Conservation (phyloP, 176 grass and related monocot species). For the Avena insularis region DNA sequence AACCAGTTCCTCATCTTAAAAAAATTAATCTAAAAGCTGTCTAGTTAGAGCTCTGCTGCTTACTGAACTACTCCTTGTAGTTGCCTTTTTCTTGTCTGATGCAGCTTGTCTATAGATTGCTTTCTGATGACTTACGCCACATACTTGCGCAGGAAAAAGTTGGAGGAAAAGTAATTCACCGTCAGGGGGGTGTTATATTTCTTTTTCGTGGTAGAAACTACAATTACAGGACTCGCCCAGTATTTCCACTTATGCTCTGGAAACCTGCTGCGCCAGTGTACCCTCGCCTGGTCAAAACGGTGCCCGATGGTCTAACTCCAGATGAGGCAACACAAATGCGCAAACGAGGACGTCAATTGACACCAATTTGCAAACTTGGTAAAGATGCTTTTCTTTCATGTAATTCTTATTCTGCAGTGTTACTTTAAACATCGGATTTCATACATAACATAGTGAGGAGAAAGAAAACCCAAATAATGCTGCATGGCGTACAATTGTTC, state of each 20-base stretch:
- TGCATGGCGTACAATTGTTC: conserved; percentile 17
- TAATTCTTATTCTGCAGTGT: conserved; percentile 17
- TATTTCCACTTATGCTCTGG: conserved; percentile 97
- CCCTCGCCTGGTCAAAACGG: conserved; percentile 71
- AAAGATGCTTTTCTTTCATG: conserved; percentile 25
- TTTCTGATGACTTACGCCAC: conserved; percentile 25
- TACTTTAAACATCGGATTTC: background rate
- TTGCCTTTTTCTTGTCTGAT: background rate
- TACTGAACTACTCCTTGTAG: background rate
- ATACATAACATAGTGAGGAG: conserved; percentile 1
- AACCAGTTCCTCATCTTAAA: conserved; percentile 21
- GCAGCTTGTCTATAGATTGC: background rate
- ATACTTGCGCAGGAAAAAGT: conserved; percentile 72
- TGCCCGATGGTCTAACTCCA: conserved; percentile 79
- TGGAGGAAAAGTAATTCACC: conserved; percentile 87
- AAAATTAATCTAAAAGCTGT: conserved; percentile 14
- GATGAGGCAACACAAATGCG: conserved; percentile 73
- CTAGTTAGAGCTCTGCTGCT: background rate
- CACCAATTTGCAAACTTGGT: conserved; percentile 84
- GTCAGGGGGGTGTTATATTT: conserved; percentile 77
- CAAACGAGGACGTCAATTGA: conserved; percentile 57
- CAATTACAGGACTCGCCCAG: conserved; percentile 73
- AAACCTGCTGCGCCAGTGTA: conserved; percentile 79
- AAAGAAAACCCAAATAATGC: conserved; percentile 15
- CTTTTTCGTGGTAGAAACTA: conserved; percentile 96